These are phyloP conservation scores for Chrysoporthe austroafricana DNA, from an alignment of 2,329 filamentous ascomycete species.

Conservation along the genomic window DNA sequence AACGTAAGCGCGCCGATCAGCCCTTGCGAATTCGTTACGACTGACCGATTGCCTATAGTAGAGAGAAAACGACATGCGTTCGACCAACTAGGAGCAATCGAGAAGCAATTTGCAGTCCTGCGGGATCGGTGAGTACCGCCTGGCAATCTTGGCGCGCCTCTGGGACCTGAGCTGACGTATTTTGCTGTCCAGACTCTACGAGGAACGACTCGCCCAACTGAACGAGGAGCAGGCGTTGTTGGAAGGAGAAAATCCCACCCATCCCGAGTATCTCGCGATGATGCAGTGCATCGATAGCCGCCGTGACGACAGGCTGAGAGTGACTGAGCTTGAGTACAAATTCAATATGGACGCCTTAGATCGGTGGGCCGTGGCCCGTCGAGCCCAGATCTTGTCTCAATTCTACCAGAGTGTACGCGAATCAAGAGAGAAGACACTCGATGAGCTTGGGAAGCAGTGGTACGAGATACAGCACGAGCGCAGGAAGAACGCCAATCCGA, in stretches of 20 bases:
- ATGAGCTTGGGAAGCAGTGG: slow-evolving; percentile 84
- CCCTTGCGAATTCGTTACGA: slow-evolving; percentile 14
- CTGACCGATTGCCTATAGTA: slow-evolving; percentile 55
- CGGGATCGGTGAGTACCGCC: slow-evolving; percentile 67
- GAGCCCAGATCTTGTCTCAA: slow-evolving; percentile 85
- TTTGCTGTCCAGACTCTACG: slow-evolving; percentile 69
- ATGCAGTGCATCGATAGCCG: slow-evolving; percentile 84
- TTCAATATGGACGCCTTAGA: slow-evolving; percentile 76
- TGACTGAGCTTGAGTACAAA: slow-evolving; percentile 73
- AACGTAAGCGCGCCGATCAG: slow-evolving; percentile 50
- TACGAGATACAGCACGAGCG: slow-evolving; percentile 92
- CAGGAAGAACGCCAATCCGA: slow-evolving; percentile 68
- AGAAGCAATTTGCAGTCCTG: slow-evolving; percentile 86
- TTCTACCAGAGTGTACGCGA: slow-evolving; percentile 88
- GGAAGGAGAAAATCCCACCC: slow-evolving; percentile 65
- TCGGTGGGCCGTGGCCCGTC: slow-evolving; percentile 76
- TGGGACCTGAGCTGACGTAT: slow-evolving; percentile 5
- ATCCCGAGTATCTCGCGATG: slow-evolving; percentile 90
- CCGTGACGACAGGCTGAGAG: slow-evolving; percentile 76
- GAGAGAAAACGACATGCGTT: slow-evolving; percentile 79
- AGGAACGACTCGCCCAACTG: slow-evolving; percentile 82
- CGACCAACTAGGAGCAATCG: slow-evolving; percentile 77
- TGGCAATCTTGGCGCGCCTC: background rate
- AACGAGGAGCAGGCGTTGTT: slow-evolving; percentile 71
- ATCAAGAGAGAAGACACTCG: slow-evolving; percentile 77